Base-by-base conservation (phyloP, 2,329 filamentous ascomycete species). In the Cercospora janseana region DNA sequence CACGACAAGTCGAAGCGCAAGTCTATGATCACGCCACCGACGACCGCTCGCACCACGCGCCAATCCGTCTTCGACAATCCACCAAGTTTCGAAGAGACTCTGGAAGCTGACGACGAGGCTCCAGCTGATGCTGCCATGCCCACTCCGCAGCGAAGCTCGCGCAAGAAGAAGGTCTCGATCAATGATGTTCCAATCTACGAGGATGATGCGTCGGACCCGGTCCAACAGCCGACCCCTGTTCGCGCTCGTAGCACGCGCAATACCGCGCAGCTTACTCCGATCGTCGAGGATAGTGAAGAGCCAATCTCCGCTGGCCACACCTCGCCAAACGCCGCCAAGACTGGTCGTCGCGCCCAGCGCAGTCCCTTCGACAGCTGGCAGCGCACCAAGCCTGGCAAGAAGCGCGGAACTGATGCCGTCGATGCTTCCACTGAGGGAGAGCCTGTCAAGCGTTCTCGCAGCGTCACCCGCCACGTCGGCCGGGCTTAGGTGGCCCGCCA, bases 311-410 rank as follows among this genome's bases (percentile, higher is more conserved):
- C 20, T 24, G 43, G 48, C 42, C 16, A 27, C 12, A 27, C 26
- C 10, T 44, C 49, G n/a, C 27, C 54, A 29, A 38, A 45, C 16
- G 28, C 37, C 18, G 46, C 38, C 1, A 27, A 45, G n/a, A 46
- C 31, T 15, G 44, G 50, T 16, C 34, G 51, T 4, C 46, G 49
- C 43, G 63, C 57, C 56, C 62, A 68, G 57, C 72, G 71, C 50
- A 83, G 79, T 60, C 81, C 81, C 2, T 88, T 88, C 60, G 82
- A 86, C 60, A 75, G 75, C 29, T 89, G 85, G 85, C 79, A 75
- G 56, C 80, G 83, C 51, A 81, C 80, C 60, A 88, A 88, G 52
- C 20, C 46, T 31, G 57, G 58, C 23, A 40, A 28, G 16, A 61
- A 61, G 54, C 58, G 60, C 34, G 48, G 52, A 4, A 37, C 20